Conservation (phyloP, 768 basidiomycete genomes). For the Tulasnella sp. region DNA sequence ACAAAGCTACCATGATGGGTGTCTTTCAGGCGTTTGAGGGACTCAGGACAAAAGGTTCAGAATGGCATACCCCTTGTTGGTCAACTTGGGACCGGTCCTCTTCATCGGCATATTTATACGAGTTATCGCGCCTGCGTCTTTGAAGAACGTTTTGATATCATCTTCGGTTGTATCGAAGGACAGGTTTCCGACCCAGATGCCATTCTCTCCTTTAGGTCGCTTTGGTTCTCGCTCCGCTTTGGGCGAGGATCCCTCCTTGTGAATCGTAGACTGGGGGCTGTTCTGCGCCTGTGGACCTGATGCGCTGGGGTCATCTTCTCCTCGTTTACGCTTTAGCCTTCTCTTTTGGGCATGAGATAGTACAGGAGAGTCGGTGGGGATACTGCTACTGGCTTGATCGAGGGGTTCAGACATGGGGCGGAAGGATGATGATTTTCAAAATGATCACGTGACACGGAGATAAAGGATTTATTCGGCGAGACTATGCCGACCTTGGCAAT, state of each 20-base stretch:
- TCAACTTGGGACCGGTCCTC: constrained; percentile 30
- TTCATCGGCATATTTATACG: constrained; percentile 81
- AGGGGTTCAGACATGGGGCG: no score
- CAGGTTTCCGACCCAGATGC: constrained; percentile 93
- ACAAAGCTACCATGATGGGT: constrained; percentile 55
- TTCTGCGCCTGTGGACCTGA: constrained; percentile 17
- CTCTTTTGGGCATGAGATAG: constrained; percentile 68
- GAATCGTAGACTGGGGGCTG: constrained; percentile 37
- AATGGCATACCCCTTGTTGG: not conserved
- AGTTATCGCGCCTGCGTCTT: constrained; percentile 56
- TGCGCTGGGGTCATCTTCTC: not conserved
- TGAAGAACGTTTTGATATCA: constrained; percentile 56
- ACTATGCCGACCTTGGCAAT: no score
- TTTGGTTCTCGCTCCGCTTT: not conserved
- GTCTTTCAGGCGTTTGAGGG: constrained; percentile 17
- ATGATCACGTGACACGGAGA: no score
- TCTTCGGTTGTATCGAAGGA: constrained; percentile 77
- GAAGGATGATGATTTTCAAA: no score
- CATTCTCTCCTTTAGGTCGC: constrained; percentile 43
- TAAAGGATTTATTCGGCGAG: no score
- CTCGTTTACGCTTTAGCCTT: constrained; percentile 20
- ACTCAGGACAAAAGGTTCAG: constrained; percentile 20
- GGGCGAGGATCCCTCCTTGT: not conserved
- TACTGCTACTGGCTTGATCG: no score
- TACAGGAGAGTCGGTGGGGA: no score